phyloP scores from a whole-genome alignment of 257 asterid genomes.

The Lithospermum erythrorhizon region DNA sequence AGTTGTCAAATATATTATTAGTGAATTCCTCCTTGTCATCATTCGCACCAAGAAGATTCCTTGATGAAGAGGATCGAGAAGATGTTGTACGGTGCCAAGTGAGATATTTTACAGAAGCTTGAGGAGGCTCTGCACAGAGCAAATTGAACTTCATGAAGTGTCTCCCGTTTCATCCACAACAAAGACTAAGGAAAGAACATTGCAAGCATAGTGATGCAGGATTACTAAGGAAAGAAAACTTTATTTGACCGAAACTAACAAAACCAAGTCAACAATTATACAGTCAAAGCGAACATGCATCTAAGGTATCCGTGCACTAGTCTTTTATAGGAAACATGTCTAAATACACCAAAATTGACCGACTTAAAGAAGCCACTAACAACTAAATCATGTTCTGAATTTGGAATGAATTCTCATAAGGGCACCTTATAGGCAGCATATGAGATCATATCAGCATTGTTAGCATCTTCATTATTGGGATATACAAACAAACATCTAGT shows the following conservation, averaged over 20 bases:
- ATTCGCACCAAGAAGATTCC: constrained; percentile 53
- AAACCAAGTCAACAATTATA: background rate
- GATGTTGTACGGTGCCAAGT: constrained; percentile 93
- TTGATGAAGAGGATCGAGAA: constrained; percentile 76
- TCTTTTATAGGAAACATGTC: too few relatives aligned
- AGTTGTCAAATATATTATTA: constrained; percentile 56
- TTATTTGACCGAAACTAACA: background rate
- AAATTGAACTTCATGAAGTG: constrained; percentile 9
- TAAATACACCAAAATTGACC: background rate
- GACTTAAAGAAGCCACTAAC: background rate
- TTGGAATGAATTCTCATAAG: background rate
- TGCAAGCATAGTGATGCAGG: background rate
- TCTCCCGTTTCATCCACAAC: background rate
- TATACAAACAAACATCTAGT: too few relatives aligned
- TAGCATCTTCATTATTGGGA: too few relatives aligned
- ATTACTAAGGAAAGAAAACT: background rate
- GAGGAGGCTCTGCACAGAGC: constrained; percentile 51
- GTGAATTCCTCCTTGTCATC: constrained; percentile 41
- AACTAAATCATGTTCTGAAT: too few relatives aligned
- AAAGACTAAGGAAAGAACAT: background rate
- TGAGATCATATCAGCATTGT: too few relatives aligned
- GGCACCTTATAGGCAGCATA: background rate
- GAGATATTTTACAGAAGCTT: constrained; percentile 66
- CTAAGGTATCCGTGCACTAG: background rate
- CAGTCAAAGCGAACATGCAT: background rate